Percentiles rank a stretch among this genome's conserved stretches.
These are phyloP conservation scores for Acer saccharum DNA, from an alignment of 345 rosid genomes.

Conservation along the genomic window DNA sequence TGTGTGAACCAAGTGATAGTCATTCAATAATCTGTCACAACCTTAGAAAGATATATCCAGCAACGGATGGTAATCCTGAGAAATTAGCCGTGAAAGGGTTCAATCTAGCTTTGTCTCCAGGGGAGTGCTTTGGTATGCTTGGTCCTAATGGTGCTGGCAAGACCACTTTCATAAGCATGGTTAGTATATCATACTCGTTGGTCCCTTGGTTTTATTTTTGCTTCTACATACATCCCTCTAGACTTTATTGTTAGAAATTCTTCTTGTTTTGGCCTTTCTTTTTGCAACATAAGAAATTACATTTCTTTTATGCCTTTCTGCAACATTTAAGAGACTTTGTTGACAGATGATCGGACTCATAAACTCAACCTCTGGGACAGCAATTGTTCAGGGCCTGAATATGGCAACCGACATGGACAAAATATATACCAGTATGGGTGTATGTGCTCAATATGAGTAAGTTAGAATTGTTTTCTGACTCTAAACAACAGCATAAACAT, in stretches of 20 bases:
- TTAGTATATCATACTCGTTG: conserved; percentile 31
- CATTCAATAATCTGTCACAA: conserved; percentile 71
- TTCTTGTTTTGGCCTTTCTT: too few relatives aligned
- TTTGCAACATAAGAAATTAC: too few relatives aligned
- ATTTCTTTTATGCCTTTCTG: too few relatives aligned
- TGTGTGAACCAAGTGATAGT: conserved; percentile 52
- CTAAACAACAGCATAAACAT: too few relatives aligned
- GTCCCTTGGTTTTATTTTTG: too few relatives aligned
- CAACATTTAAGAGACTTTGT: not conserved
- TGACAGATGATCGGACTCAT: conserved; percentile 89
- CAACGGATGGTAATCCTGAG: conserved; percentile 87
- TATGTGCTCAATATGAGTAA: conserved; percentile 97
- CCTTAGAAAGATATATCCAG: conserved; percentile 82
- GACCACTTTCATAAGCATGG: conserved; percentile 94
- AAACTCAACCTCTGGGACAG: conserved; percentile 80
- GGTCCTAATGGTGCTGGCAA: conserved; percentile 99
- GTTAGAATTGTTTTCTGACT: conserved; percentile 19
- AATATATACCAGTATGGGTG: conserved; percentile 92
- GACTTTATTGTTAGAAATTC: too few relatives aligned
- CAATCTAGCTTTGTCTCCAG: conserved; percentile 86
- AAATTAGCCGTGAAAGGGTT: conserved; percentile 85
- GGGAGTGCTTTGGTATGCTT: conserved; percentile 98
- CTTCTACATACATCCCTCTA: too few relatives aligned
- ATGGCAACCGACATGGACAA: conserved; percentile 71
- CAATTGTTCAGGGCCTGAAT: conserved; percentile 72